phyloP scores from a whole-genome alignment of 2,329 filamentous ascomycete genomes.

The Cladosporium sp. region DNA sequence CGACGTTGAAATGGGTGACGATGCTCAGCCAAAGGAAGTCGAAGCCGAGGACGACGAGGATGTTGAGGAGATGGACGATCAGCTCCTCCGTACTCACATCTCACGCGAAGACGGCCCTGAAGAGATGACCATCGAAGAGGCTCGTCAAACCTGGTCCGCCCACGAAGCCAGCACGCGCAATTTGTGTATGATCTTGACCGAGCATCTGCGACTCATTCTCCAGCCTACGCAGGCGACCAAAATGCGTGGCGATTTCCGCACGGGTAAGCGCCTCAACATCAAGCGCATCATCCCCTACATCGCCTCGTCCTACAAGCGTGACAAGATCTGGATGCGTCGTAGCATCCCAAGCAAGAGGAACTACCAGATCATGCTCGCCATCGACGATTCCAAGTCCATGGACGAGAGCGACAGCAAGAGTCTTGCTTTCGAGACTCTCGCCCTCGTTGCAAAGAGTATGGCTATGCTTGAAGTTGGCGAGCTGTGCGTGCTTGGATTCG shows the following conservation, averaged over 20 bases:
- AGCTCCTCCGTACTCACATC: slow-evolving; percentile 74
- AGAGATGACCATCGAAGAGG: slow-evolving; percentile 46
- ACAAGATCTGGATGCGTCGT: slow-evolving; percentile 99
- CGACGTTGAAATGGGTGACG: slow-evolving; percentile 40
- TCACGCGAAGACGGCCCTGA: slow-evolving; percentile 29
- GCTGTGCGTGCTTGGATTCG: slow-evolving; percentile 88
- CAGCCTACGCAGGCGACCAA: slow-evolving; percentile 94
- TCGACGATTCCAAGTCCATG: slow-evolving; percentile 96
- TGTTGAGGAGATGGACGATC: slow-evolving; percentile 51
- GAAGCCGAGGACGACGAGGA: slow-evolving; percentile 38
- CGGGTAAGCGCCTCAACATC: slow-evolving; percentile 97
- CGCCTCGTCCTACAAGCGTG: slow-evolving; percentile 94
- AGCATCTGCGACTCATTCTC: slow-evolving; percentile 92
- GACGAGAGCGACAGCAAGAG: slow-evolving; percentile 73
- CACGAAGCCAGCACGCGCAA: slow-evolving; percentile 83
- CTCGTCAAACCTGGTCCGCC: slow-evolving; percentile 77
- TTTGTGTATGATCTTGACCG: slow-evolving; percentile 84
- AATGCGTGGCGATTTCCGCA: slow-evolving; percentile 93
- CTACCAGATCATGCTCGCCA: slow-evolving; percentile 96
- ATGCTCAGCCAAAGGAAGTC: slow-evolving; percentile 28
- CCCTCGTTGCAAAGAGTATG: slow-evolving; percentile 83
- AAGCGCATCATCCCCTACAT: slow-evolving; percentile 99
- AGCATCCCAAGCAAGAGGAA: slow-evolving; percentile 87
- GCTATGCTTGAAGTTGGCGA: slow-evolving; percentile 94
- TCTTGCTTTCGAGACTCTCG: slow-evolving; percentile 89